Evolutionary conservation across 2,329 filamentous ascomycete genomes (phyloP).

Genomic region (Ceratocystis cacaofunesta): DNA sequence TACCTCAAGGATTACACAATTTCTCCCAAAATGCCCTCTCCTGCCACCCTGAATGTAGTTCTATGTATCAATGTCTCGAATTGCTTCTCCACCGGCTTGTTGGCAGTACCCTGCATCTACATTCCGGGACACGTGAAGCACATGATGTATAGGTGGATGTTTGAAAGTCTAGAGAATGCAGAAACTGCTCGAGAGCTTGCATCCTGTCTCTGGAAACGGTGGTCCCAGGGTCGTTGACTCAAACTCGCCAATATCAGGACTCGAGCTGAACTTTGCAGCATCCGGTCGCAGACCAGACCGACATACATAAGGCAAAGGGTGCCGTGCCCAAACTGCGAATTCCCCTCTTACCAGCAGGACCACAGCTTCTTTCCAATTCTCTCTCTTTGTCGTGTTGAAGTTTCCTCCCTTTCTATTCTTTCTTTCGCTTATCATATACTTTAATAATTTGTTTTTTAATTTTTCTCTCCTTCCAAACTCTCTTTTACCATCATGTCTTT

Average conservation of each 20-base stretch:
- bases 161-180: background rate
- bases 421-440: slow-evolving; percentile 2
- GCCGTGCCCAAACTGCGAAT: background rate
- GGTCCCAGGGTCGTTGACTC: background rate
- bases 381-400: background rate
- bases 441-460: background rate
- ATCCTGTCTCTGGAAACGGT: background rate
- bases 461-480: background rate
- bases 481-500: slow-evolving; percentile 10
- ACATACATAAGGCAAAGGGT: slow-evolving; percentile 1
- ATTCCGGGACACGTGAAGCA: background rate
- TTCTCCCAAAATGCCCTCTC: background rate
- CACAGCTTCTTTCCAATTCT: background rate
- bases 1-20: background rate
- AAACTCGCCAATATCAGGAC: no score
- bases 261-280: no score
- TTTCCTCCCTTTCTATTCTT: background rate
- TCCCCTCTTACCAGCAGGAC: background rate
- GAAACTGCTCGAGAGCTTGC: background rate
- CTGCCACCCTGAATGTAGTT: background rate
- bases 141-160: background rate
- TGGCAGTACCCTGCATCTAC: background rate
- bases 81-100: background rate
- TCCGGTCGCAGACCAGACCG: no score
- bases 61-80: background rate